Percentiles rank a stretch among this genome's conserved stretches.
Evolutionary conservation across 176 grass and related monocot species (phyloP).

Genomic region (Ampelocalamus luodianensis): DNA sequence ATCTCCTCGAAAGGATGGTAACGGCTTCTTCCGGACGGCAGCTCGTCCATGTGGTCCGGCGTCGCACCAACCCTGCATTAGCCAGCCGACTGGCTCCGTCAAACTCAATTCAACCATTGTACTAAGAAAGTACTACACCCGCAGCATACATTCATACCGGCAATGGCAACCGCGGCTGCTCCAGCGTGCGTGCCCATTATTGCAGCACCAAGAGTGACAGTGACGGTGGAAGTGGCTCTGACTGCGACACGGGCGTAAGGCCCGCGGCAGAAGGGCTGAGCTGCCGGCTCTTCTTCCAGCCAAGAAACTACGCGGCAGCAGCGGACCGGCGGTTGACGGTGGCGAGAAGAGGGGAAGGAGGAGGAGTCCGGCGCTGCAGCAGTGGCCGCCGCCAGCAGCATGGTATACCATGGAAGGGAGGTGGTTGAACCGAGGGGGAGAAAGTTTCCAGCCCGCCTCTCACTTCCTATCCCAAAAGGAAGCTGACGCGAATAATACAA

Average conservation of each 20-base stretch:
- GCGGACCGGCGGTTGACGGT: background rate
- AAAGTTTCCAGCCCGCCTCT: conserved; percentile 37
- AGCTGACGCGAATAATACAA: conserved; percentile 26
- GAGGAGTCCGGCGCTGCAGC: conserved; percentile 33
- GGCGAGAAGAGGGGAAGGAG: conserved; percentile 18
- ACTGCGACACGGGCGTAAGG: conserved; percentile 24
- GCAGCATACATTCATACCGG: conserved; percentile 1
- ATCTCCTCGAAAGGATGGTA: conserved; percentile 91
- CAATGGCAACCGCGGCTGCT: conserved; percentile 23
- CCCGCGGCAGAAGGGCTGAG: background rate
- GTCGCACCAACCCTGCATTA: conserved; percentile 38
- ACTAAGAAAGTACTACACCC: background rate
- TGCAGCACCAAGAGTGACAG: conserved; percentile 39
- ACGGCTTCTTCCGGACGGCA: conserved; percentile 13
- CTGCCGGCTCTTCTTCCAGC: background rate
- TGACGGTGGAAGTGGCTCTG: background rate
- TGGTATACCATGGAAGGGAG: conserved; percentile 58
- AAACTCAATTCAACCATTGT: background rate
- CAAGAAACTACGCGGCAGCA: background rate
- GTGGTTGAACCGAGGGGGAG: background rate
- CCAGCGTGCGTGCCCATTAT: conserved; percentile 20
- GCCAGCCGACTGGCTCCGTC: background rate
- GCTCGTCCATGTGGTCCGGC: conserved; percentile 52
- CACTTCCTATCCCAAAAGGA: conserved; percentile 42
- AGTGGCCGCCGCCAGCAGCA: conserved; percentile 47